Percentiles rank a stretch among this genome's conserved stretches.
Evolutionary conservation across 2,329 filamentous ascomycete genomes (phyloP).

Genomic region (Lecanosticta acicola): DNA sequence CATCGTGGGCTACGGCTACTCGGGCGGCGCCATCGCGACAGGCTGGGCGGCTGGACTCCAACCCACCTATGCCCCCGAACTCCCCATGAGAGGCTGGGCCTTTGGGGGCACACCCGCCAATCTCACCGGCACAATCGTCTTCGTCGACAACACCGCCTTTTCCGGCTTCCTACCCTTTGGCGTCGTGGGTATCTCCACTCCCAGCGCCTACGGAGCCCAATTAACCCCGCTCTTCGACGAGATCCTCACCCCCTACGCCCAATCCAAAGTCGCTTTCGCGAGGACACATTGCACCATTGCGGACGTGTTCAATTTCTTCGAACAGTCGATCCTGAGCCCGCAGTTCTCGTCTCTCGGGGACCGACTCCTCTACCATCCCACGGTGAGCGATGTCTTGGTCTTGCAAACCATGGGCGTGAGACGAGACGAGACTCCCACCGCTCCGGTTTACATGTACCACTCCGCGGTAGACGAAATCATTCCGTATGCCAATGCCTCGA

Average conservation of each 20-base stretch:
- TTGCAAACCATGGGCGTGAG: slow-evolving; percentile 22
- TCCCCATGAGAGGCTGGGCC: slow-evolving; percentile 46
- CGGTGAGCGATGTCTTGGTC: slow-evolving; percentile 16
- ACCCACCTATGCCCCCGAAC: slow-evolving; percentile 48
- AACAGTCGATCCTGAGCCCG: slow-evolving; percentile 14
- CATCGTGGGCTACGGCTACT: slow-evolving; percentile 51
- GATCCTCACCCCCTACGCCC: slow-evolving; percentile 22
- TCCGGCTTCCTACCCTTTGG: slow-evolving; percentile 26
- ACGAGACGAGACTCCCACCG: slow-evolving; percentile 22
- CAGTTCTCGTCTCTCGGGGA: slow-evolving; percentile 22
- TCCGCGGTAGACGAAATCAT: slow-evolving; percentile 28
- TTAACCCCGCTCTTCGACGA: slow-evolving; percentile 15
- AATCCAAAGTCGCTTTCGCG: slow-evolving; percentile 15
- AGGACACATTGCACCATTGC: slow-evolving; percentile 19
- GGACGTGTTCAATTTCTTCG: slow-evolving; percentile 22
- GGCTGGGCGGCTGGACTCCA: slow-evolving; percentile 50
- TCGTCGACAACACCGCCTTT: slow-evolving; percentile 24
- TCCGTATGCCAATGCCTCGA: slow-evolving; percentile 26
- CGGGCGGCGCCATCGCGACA: slow-evolving; percentile 49
- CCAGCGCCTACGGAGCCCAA: slow-evolving; percentile 24
- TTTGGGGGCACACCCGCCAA: slow-evolving; percentile 47
- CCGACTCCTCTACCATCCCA: slow-evolving; percentile 21
- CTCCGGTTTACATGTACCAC: slow-evolving; percentile 28
- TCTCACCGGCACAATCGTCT: slow-evolving; percentile 24
- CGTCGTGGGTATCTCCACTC: slow-evolving; percentile 20